phyloP scores from a whole-genome alignment of 257 asterid species.

The Lycium ferocissimum region DNA sequence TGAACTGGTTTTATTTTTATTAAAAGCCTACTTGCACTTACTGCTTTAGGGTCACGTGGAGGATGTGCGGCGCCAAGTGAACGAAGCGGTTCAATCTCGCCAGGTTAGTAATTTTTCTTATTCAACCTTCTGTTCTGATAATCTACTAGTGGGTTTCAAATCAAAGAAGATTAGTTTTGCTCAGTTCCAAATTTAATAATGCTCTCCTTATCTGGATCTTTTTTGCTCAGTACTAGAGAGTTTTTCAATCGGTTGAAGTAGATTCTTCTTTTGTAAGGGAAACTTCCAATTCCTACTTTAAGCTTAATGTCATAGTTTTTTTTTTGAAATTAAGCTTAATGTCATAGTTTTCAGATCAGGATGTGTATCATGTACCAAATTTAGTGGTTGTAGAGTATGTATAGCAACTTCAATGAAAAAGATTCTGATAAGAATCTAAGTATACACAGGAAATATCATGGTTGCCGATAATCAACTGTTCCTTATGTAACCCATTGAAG shows the following conservation, averaged over 20 bases:
- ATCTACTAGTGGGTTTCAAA: neutral
- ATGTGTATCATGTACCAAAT: neutral
- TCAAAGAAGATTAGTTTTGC: neutral
- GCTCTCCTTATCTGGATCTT: neutral
- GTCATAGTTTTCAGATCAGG: neutral
- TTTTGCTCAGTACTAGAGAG: neutral
- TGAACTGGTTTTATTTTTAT: slow-evolving; percentile 1
- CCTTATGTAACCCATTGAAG: neutral
- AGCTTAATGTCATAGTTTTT: neutral
- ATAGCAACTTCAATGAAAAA: neutral
- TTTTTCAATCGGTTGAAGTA: neutral
- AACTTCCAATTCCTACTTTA: neutral
- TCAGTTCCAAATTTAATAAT: neutral
- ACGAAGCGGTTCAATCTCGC: slow-evolving; percentile 93
- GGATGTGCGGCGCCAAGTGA: slow-evolving; percentile 88
- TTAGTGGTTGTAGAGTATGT: neutral
- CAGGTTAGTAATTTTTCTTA: slow-evolving; percentile 64
- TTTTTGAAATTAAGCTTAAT: neutral
- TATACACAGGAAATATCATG: neutral
- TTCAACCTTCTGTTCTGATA: slow-evolving; percentile 21
- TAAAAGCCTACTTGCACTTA: slow-evolving; percentile 29
- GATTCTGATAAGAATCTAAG: neutral
- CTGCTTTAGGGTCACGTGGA: slow-evolving; percentile 85
- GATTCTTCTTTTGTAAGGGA: too few species aligned
- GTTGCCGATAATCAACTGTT: neutral